Base-by-base conservation (phyloP, 2,329 filamentous ascomycete species). In the Coniosporium tulheliwenetii region DNA sequence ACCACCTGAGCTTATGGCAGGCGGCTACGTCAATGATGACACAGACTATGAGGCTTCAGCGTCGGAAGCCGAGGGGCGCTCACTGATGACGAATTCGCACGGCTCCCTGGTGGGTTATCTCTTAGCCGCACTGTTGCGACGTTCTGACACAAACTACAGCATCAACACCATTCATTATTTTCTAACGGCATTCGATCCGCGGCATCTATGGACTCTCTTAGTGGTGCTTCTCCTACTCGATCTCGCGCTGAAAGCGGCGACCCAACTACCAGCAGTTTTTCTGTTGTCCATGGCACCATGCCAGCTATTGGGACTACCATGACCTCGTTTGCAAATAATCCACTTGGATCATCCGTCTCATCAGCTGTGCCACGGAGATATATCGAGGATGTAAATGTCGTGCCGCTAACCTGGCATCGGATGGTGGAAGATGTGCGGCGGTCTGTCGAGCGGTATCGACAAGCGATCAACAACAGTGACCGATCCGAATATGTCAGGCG, bases 371-470 rank as follows among this genome's bases (percentile, higher is more conserved):
- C 85, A 30, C 78, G 79, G 44, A 85, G 83, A 39, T 93, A 94
- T 63, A 91, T 94, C 53, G 87, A 96, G 50, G 86, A 95, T 56
- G 79, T 80, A n/a, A 75, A 77, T 38, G 77, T 79, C 3, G 73
- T 83, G 8, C 79, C 84, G 5, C 66, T 94, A 38, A 93, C 85
- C 9, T 98, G 91, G 91, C 85, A 81, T 51, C 71, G 81, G 14
- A 75, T 98, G 41, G 80, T 96, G 5, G 79, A 87, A 43, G 93
- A 94, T 54, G 96, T 96, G 84, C 85, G 85, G 52, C 74, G 77
- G 48, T 84, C 89, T 2, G 81, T 98, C 44, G 86, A 95, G 50
- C 75, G 80, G 42, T 98, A 96, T 60, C 77, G 86, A 37, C 82
- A 93, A 49, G 83, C 85, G n/a, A 84, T 98, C 51, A 80, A 79